A percentile compares a stretch with the other conserved stretches of the same genome.
These are phyloP conservation scores for Syncephalastrum contaminatum DNA, from an alignment of 371 early-diverging fungal genomes.

Conservation along the genomic window DNA sequence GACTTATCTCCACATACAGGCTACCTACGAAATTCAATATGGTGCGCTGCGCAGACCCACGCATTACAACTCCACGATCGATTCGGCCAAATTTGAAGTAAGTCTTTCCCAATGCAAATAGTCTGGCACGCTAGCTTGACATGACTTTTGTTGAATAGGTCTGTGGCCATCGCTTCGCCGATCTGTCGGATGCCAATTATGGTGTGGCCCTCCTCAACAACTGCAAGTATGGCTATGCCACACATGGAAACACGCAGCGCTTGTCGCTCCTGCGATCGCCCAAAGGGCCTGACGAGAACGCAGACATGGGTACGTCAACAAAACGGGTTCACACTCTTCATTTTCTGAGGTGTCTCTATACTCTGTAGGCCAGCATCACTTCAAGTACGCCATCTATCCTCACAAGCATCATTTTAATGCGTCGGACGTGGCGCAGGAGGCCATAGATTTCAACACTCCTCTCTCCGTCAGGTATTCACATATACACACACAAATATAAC, in stretches of 20 bases:
- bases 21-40: constrained; percentile 95
- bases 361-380: constrained; percentile 60
- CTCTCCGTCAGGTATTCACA: constrained; percentile 58
- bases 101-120: not conserved
- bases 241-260: constrained; percentile 78
- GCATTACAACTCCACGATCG: constrained; percentile 91
- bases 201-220: constrained; percentile 95
- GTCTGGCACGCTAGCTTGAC: not conserved
- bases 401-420: constrained; percentile 78
- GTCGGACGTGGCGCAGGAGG: constrained; percentile 80
- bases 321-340: not conserved
- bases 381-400: constrained; percentile 90
- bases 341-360: not conserved
- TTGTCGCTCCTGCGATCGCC: constrained; percentile 86
- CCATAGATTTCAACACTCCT: constrained; percentile 87
- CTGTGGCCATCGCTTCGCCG: constrained; percentile 95
- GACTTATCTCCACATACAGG: constrained; percentile 30
- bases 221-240: constrained; percentile 88
- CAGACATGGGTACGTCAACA: constrained; percentile 56
- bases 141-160: constrained; percentile 13
- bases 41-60: constrained; percentile 91
- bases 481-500: not conserved
- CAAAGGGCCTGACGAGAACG: constrained; percentile 72
- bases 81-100: constrained; percentile 76
- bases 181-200: constrained; percentile 89